phyloP scores from a whole-genome alignment of 768 basidiomycete genomes.

The Hygrocybe coccinea region DNA sequence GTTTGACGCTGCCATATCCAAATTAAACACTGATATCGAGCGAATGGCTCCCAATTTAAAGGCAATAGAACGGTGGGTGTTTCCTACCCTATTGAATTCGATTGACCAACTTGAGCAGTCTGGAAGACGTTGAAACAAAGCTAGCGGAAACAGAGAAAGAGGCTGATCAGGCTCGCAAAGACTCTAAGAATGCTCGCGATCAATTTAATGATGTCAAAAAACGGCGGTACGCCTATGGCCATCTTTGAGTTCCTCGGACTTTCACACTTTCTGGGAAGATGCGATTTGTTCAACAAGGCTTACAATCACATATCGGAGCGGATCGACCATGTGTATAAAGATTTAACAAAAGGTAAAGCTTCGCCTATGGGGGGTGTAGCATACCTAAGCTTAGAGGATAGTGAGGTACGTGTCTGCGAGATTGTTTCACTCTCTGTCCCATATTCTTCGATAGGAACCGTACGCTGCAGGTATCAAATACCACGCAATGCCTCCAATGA shows the following conservation, averaged over 20 bases:
- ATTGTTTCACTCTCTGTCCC: background rate
- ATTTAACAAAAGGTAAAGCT: slow-evolving; percentile 91
- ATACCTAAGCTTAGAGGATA: slow-evolving; percentile 93
- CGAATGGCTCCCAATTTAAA: slow-evolving; percentile 96
- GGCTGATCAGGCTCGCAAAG: slow-evolving; percentile 86
- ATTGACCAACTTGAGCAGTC: slow-evolving; percentile 34
- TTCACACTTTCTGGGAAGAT: slow-evolving; percentile 28
- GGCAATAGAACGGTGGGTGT: slow-evolving; percentile 76
- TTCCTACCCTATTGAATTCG: background rate
- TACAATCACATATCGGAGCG: slow-evolving; percentile 93
- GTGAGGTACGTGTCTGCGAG: slow-evolving; percentile 55
- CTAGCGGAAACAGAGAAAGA: slow-evolving; percentile 87
- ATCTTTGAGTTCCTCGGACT: background rate
- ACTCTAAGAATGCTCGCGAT: slow-evolving; percentile 86
- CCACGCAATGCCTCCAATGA: slow-evolving; percentile 99
- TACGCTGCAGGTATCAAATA: slow-evolving; percentile 91
- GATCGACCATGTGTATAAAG: slow-evolving; percentile 96
- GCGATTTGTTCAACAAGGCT: slow-evolving; percentile 90
- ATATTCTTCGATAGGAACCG: slow-evolving; percentile 54
- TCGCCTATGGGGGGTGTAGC: slow-evolving; percentile 95
- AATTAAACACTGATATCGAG: slow-evolving; percentile 76
- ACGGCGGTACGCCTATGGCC: slow-evolving; percentile 47
- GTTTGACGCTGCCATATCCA: slow-evolving; percentile 67
- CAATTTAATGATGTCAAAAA: slow-evolving; percentile 85
- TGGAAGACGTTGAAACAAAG: slow-evolving; percentile 81